Evolutionary conservation across 352 stramenopile genomes (phyloP).

Genomic region (Pythium angustatum): DNA sequence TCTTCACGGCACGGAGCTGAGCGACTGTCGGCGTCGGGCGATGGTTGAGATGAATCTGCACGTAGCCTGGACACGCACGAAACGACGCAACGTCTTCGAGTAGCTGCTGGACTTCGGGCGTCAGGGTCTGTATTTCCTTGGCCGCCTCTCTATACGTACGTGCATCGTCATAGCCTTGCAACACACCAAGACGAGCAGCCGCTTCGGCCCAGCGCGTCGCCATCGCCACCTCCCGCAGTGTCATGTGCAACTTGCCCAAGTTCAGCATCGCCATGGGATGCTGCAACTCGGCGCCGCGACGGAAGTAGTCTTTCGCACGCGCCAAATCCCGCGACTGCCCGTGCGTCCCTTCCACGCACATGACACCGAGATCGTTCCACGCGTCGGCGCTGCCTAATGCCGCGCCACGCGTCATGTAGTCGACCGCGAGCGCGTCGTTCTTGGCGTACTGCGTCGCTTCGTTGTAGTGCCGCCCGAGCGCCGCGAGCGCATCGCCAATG

Average conservation of each 20-base stretch:
- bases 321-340: background rate
- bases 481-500: background rate
- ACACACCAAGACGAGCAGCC: background rate
- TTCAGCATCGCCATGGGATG: background rate
- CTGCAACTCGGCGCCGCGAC: background rate
- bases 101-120: background rate
- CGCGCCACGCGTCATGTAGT: background rate
- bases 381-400: background rate
- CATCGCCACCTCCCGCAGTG: background rate
- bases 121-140: background rate
- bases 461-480: background rate
- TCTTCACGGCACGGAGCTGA: background rate
- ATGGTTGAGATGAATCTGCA: background rate
- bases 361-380: background rate
- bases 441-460: background rate
- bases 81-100: background rate
- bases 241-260: background rate
- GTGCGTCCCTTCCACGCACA: background rate
- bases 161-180: background rate
- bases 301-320: background rate
- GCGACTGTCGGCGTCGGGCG: background rate
- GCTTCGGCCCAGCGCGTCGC: background rate
- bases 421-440: constrained; percentile 1
- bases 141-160: background rate
- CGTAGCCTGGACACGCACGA: background rate